Percentiles rank a stretch among this genome's conserved stretches.
These are phyloP conservation scores for Saitozyma podzolica DNA, from an alignment of 768 basidiomycete species.

Conservation along the genomic window DNA sequence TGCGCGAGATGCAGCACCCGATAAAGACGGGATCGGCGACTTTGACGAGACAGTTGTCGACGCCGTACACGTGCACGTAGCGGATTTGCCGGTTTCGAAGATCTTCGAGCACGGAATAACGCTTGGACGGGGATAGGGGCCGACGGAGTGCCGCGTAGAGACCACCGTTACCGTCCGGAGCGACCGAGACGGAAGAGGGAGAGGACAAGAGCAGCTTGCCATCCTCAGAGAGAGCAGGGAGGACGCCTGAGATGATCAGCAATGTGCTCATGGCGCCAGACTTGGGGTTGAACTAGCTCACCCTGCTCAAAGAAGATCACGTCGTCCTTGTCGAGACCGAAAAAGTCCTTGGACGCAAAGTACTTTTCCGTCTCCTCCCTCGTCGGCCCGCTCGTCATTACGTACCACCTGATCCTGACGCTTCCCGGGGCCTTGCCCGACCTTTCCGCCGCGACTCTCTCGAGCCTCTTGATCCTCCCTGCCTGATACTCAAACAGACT, in stretches of 20 bases:
- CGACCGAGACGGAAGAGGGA: slow-evolving; percentile 78
- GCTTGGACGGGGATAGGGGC: slow-evolving; percentile 60
- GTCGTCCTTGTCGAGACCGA: slow-evolving; percentile 75
- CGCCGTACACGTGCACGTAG: slow-evolving; percentile 93
- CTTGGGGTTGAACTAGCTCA: slow-evolving; percentile 50
- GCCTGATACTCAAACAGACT: slow-evolving; percentile 95
- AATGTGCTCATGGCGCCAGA: background rate
- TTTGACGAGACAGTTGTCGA: slow-evolving; percentile 97
- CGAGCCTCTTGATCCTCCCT: slow-evolving; percentile 85
- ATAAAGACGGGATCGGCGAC: slow-evolving; percentile 97
- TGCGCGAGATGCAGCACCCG: slow-evolving; percentile 85
- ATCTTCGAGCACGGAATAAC: slow-evolving; percentile 78
- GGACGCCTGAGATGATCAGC: slow-evolving; percentile 66
- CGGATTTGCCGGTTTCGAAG: slow-evolving; percentile 71
- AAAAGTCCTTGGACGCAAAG: slow-evolving; percentile 74
- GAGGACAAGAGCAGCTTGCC: slow-evolving; percentile 89
- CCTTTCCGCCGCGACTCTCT: slow-evolving; percentile 66
- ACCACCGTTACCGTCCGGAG: slow-evolving; percentile 97
- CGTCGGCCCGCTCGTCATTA: slow-evolving; percentile 98
- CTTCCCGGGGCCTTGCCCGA: slow-evolving; percentile 56
- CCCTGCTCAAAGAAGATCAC: slow-evolving; percentile 97
- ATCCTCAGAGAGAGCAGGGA: slow-evolving; percentile 90
- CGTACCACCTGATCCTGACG: slow-evolving; percentile 89
- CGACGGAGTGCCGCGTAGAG: slow-evolving; percentile 88
- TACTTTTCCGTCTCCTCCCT: slow-evolving; percentile 79